Evolutionary conservation across 2,329 filamentous ascomycete genomes (phyloP), one percentile per base, ranked within the genome.

Genomic region (Fusarium acutatum): DNA sequence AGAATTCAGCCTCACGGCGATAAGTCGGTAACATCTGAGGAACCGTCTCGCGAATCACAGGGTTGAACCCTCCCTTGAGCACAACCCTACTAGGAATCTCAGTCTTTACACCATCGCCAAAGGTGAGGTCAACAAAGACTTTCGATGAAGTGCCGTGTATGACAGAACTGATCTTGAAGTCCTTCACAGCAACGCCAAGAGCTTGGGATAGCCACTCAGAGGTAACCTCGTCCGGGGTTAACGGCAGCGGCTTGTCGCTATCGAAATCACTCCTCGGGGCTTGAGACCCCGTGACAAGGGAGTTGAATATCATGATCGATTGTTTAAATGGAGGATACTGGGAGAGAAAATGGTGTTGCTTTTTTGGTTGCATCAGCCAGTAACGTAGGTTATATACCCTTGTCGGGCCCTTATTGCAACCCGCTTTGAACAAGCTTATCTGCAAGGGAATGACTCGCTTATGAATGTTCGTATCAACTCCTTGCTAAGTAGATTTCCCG

Each of bases 131-230:
- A 4, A 56, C 12, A 22, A 65, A 65, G 20, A 64, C 34, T 30
- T 64, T 65, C 3, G 60, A 64, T 1, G 59, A 62, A 30, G 63
- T 65, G 17, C 40, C 63, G 8, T 56, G 63, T 9, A 54, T 64
- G 10, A 41, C 6, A 7, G 63, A 64, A 6, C 46, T 47, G 13
- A 56, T 54, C 14, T 47, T 35, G 2, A 34, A 64, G n/a, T 35
- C 14, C 15, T 30, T 41, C 10, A 65, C 12, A 3, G 22, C 17
- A 20, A 64, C 14, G 5, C 60, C 60, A 30, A 66, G 47, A 35
- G 35, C 60, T 24, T 46, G 28, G 6, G 60, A 56, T 13, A 64
- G 30, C 40, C 60, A 65, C 18, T 35, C 30, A 20, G 60, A 32
- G 20, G 47, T 64, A 11, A 66, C 47, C 13, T 64, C 47, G 3